Conservation (phyloP, 495 filamentous ascomycete genomes). For the Aspergillus wentii region DNA sequence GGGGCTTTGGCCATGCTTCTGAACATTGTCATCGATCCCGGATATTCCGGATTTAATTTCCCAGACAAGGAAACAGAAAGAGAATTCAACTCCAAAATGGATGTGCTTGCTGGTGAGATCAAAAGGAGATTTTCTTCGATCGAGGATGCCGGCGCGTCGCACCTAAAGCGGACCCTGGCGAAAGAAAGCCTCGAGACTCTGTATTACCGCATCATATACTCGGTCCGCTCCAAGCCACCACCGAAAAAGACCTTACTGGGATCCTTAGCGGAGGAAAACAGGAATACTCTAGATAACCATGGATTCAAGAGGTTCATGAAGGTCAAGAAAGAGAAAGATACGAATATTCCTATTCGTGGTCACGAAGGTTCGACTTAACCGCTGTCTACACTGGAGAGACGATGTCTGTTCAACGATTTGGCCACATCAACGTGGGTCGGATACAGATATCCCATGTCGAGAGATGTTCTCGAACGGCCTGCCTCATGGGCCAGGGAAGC, state of each 20-base stretch:
- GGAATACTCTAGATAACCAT: not conserved
- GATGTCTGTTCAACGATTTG: not conserved
- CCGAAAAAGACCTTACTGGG: slow-evolving; percentile 52
- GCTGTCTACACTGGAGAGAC: not conserved
- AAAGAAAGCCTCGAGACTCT: slow-evolving; percentile 69
- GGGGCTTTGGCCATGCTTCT: slow-evolving; percentile 60
- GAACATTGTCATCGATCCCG: slow-evolving; percentile 68
- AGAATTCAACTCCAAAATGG: slow-evolving; percentile 65
- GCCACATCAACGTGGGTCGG: not conserved
- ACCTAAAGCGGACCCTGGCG: slow-evolving; percentile 65
- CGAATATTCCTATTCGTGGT: slow-evolving; percentile 4
- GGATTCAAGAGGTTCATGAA: slow-evolving; percentile 4
- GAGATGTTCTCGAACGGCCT: too few relatives aligned
- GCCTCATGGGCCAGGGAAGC: too few relatives aligned
- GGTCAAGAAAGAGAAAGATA: slow-evolving; percentile 9
- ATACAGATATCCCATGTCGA: too few relatives aligned
- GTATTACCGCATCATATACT: slow-evolving; percentile 63
- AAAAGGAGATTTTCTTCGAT: slow-evolving; percentile 67
- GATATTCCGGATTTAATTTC: slow-evolving; percentile 30
- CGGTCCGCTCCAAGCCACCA: slow-evolving; percentile 61
- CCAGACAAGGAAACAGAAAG: slow-evolving; percentile 29
- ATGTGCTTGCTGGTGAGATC: slow-evolving; percentile 57
- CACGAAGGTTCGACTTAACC: slow-evolving; percentile 3
- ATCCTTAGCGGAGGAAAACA: too few relatives aligned
- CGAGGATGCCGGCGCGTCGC: slow-evolving; percentile 65